Base-by-base conservation (phyloP, 176 grass and related monocot genomes). In the Bromus sterilis region DNA sequence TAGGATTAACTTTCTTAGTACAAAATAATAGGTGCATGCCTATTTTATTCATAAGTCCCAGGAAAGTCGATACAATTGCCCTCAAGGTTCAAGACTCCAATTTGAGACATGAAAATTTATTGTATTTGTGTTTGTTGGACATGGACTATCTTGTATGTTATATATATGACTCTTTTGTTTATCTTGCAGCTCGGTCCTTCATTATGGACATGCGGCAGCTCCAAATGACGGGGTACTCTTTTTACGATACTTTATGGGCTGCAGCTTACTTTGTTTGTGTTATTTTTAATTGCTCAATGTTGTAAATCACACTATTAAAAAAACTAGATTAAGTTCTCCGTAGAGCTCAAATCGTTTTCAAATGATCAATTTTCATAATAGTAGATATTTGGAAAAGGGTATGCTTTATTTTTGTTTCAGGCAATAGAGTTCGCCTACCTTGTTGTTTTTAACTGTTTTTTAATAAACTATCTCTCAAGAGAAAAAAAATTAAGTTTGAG, bases 131-230 rank as follows among this genome's bases (percentile, higher is more conserved):
- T 77, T 80, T 76, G 15, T 84, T 53, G 63, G 69, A 30, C 9
- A 72, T 78, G 25, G 41, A 75, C 40, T 84, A 51, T 77, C 26
- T 69, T 31, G 6, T 81, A 58, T 37, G 48, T 56, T 16, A 75
- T 84, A 39, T 87, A 94, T 84, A 39, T 87, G 92, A 84, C 66
- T 88, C 61, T 85, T 81, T 21, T 84, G 37, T 43, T 80, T 78
- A 61, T 28, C 72, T 87, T 93, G 64, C 79, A 95, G 92, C 78
- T 86, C 90, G 78, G 84, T 93, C 88, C 92, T 98, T 15, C 95
- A 98, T 78, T 98, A 98, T 84, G 95, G 95, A 40, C 92, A 94
- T 59, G n/a, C 88, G 0, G 86, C 88, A 64, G 95, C 95, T 89
- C 95, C 95, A 91, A 98, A 98, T 91, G 92, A 98, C 26, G 77